These are phyloP conservation scores for Prototheca stagnorum DNA, from an alignment of 163 green algal genomes.

Conservation along the genomic window DNA sequence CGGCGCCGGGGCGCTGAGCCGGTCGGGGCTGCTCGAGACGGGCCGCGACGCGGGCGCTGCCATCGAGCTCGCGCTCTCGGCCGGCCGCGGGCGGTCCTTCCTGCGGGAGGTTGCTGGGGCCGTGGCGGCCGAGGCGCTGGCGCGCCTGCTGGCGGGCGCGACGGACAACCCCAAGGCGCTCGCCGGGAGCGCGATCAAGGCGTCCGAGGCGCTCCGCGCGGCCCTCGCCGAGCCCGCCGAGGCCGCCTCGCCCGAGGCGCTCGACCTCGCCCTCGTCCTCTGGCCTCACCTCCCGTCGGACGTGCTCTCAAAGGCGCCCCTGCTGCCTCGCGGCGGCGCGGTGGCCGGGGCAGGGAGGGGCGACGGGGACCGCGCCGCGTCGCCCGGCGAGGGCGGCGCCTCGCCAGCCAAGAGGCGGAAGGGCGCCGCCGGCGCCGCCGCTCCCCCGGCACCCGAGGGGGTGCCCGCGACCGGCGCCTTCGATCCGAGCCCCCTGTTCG, in stretches of 20 bases:
- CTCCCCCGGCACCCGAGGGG: no score
- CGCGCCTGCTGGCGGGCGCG: not conserved
- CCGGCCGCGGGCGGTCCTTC: conserved; percentile 37
- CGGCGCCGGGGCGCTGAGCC: conserved; percentile 37
- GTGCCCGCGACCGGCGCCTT: no score
- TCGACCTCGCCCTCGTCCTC: conserved; percentile 46
- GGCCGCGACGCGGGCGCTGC: conserved; percentile 5
- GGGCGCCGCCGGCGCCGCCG: no score
- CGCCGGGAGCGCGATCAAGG: not conserved
- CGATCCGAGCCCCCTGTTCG: no score
- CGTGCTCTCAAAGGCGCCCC: conserved; percentile 10
- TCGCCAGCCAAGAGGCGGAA: no score
- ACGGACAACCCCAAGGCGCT: no score
- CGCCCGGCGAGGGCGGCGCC: no score
- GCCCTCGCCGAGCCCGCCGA: not conserved
- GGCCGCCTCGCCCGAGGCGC: conserved; percentile 11
- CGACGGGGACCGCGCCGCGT: no score
- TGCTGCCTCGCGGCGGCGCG: conserved; percentile 28
- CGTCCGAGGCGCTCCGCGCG: not conserved
- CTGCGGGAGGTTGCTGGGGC: conserved; percentile 33
- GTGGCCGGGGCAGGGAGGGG: conserved; percentile 16
- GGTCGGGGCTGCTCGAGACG: conserved; percentile 1
- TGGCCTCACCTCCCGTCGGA: conserved; percentile 37
- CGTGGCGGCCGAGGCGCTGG: not conserved
- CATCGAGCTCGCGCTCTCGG: not conserved